Base-by-base conservation (phyloP, 495 filamentous ascomycete species). In the Tuber indicum region DNA sequence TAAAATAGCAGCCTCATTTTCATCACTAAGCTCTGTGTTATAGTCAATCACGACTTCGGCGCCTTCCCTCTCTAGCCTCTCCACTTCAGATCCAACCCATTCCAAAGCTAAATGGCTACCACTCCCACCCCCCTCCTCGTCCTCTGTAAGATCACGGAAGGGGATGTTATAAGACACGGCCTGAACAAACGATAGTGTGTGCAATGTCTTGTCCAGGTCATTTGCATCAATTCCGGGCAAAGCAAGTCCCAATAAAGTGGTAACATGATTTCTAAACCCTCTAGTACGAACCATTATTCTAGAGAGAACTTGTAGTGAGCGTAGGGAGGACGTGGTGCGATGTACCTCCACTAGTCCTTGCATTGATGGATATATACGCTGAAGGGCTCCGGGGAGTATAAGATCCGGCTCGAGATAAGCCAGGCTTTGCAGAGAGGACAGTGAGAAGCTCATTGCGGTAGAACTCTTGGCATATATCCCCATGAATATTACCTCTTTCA, bases 291-390 rank as follows among this genome's bases (percentile, higher is more conserved):
- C 90, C 89, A 99, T 96, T 76, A 93, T 90, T 84, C 91, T 91
- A 77, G 95, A 91, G 45, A 97, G 89, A 85, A 94, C 90, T 83
- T 97, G 93, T 73, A 99, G 87, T 58, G 95, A 91, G 81, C 95
- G 91, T 49, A 99, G 89, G 72, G 95, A 97, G 3, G 96, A 97
- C 10, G 93, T 96, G 26, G 96, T 99, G 62, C 96, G 91, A 83
- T 99, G 96, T 32, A 99, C 96, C 85, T 99, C 96, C 36, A 99
- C 96, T 47, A 98, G 87, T 3, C 96, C 96, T 85, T 98, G 95
- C 81, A 99, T 89, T 71, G 95, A 94, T 36, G 96, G 96, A 80
- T 99, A 99, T 79, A 99, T 98, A 71, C 96, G 88, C 84, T 99
- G 96, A 62, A 99, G 85, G 36, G 94, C 94, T 32, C 96, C 96